Conservation (phyloP, 2,329 filamentous ascomycete genomes). For the Aspergillus sergii region DNA sequence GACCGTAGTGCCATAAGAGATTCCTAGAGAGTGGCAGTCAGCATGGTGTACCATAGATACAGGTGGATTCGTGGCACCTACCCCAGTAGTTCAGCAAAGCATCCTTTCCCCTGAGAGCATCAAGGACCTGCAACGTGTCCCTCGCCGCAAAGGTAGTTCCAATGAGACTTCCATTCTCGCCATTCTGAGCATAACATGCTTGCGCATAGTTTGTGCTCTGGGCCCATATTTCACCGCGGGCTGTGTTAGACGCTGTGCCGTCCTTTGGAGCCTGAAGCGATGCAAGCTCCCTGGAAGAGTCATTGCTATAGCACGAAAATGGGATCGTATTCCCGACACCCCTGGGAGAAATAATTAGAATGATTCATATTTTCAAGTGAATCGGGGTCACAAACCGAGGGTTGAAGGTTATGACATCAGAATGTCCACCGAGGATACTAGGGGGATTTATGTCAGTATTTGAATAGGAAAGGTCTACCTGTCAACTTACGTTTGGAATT, state of each 20-base stretch:
- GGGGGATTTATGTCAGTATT: neutral
- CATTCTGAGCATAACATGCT: conserved; percentile 6
- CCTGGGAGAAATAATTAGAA: neutral
- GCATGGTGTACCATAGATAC: neutral
- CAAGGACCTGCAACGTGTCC: conserved; percentile 13
- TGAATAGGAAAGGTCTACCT: neutral
- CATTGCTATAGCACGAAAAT: conserved; percentile 8
- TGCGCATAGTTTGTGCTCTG: conserved; percentile 8
- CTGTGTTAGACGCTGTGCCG: neutral
- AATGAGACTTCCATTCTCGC: conserved; percentile 9
- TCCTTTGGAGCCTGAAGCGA: neutral
- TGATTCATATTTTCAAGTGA: neutral
- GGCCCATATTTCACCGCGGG: conserved; percentile 9
- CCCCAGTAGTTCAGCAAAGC: conserved; percentile 15
- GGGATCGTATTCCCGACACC: conserved; percentile 14
- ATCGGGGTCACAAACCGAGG: neutral
- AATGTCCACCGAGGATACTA: conserved; percentile 13
- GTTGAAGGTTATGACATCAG: conserved; percentile 14
- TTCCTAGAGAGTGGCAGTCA: conserved; percentile 5
- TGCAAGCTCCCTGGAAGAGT: neutral
- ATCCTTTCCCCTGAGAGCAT: conserved; percentile 11
- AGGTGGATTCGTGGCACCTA: neutral
- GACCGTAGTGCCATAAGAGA: conserved; percentile 15
- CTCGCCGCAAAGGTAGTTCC: conserved; percentile 15
- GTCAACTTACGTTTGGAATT: neutral